Conservation (phyloP, 495 filamentous ascomycete species). For the Pseudoneurospora amorphoporcata region DNA sequence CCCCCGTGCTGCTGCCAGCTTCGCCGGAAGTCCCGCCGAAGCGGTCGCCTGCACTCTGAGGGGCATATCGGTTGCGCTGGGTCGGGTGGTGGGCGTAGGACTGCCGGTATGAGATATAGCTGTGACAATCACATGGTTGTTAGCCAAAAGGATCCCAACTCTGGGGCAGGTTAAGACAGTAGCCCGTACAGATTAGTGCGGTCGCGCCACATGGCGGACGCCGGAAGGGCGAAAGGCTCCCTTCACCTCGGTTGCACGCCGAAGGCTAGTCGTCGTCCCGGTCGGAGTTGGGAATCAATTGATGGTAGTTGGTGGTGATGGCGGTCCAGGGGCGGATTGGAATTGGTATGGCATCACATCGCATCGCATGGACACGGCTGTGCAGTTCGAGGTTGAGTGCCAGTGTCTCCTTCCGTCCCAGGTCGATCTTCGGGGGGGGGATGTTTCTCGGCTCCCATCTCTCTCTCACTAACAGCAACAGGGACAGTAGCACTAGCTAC, state of each 20-base stretch:
- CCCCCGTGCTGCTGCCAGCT: conserved; percentile 27
- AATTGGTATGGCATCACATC: conserved; percentile 21
- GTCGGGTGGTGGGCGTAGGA: conserved; percentile 92
- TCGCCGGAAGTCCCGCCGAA: conserved; percentile 43
- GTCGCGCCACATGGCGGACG: conserved; percentile 87
- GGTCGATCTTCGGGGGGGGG: background rate
- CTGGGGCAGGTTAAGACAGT: background rate
- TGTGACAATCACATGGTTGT: conserved; percentile 20
- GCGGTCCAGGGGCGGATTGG: conserved; percentile 2
- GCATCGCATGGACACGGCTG: conserved; percentile 13
- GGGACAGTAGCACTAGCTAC: background rate
- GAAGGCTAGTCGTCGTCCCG: background rate
- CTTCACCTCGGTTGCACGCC: conserved; percentile 18
- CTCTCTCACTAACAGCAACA: background rate
- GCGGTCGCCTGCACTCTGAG: conserved; percentile 52
- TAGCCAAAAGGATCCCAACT: background rate
- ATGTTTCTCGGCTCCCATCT: background rate
- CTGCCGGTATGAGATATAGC: conserved; percentile 97
- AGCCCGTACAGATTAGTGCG: conserved; percentile 79
- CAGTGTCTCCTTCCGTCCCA: background rate
- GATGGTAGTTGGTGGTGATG: conserved; percentile 3
- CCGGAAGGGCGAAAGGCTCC: conserved; percentile 30
- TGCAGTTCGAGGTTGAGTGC: background rate
- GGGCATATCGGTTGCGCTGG: conserved; percentile 65
- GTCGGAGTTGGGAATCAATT: background rate